Evolutionary conservation across 129 eudicot species (phyloP).

Genomic region (Mikania micrantha): DNA sequence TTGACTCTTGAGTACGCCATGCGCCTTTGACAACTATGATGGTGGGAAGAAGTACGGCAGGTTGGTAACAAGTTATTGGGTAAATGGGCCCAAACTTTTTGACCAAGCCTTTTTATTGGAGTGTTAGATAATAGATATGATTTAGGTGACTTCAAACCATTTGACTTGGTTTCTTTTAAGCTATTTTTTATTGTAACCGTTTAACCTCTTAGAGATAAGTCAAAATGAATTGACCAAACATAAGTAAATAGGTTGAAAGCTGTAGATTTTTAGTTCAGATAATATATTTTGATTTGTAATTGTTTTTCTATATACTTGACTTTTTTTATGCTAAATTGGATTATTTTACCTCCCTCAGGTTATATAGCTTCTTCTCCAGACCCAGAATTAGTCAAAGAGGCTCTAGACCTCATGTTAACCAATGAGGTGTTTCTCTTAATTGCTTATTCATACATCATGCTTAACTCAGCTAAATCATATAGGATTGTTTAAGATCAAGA

Average conservation of each 20-base stretch:
- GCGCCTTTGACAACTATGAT: no score
- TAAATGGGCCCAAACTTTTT: neutral
- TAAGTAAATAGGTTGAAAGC: neutral
- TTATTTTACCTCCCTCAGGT: slow-evolving; percentile 19
- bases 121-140: no score
- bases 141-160: neutral
- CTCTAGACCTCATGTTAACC: slow-evolving; percentile 38
- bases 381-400: slow-evolving; percentile 33
- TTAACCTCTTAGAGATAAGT: neutral
- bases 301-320: neutral
- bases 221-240: neutral
- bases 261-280: neutral
- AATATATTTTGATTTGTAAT: neutral
- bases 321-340: slow-evolving; percentile 3
- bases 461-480: neutral
- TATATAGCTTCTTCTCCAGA: slow-evolving; percentile 39
- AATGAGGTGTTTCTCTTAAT: slow-evolving; percentile 26
- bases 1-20: no score
- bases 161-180: neutral
- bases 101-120: neutral
- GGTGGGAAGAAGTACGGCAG: slow-evolving; percentile 2
- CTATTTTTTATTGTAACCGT: neutral
- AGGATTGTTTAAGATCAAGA: no score
- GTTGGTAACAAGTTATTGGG: neutral
- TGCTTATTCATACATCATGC: neutral